These are phyloP conservation scores for Stachybotrys echinatus DNA, from an alignment of 2,329 filamentous ascomycete genomes.

Conservation along the genomic window DNA sequence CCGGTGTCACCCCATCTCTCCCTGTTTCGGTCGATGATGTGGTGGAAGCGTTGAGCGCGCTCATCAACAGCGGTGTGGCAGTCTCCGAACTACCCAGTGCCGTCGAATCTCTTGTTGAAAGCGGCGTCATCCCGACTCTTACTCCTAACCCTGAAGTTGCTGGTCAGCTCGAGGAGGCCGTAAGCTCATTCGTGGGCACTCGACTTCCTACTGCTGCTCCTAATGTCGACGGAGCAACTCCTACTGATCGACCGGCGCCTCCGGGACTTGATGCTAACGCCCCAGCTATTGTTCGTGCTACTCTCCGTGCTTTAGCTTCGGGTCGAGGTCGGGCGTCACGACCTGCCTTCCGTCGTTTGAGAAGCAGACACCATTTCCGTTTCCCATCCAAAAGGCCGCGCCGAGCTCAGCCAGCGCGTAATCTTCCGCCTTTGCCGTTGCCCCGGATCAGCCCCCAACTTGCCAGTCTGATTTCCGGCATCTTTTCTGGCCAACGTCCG, in stretches of 20 bases:
- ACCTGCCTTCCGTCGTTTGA: no score
- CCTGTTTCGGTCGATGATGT: not conserved
- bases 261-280: not conserved
- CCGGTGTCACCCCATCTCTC: no score
- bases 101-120: not conserved
- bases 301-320: not conserved
- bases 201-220: not conserved
- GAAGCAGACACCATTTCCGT: no score
- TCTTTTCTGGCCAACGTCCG: no score
- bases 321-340: no score
- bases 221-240: not conserved
- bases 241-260: not conserved
- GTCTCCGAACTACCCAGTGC: not conserved
- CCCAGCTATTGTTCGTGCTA: not conserved
- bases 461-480: no score
- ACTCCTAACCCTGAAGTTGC: not conserved
- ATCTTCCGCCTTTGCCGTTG: no score
- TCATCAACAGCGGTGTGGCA: not conserved
- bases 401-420: no score
- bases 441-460: no score
- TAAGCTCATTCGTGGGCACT: not conserved
- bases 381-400: no score
- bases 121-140: not conserved
- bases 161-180: not conserved
- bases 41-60: not conserved